Evolutionary conservation across 805 yeast species (phyloP), one percentile per base, ranked within the genome.

Genomic region (Zygosaccharomyces rouxii): DNA sequence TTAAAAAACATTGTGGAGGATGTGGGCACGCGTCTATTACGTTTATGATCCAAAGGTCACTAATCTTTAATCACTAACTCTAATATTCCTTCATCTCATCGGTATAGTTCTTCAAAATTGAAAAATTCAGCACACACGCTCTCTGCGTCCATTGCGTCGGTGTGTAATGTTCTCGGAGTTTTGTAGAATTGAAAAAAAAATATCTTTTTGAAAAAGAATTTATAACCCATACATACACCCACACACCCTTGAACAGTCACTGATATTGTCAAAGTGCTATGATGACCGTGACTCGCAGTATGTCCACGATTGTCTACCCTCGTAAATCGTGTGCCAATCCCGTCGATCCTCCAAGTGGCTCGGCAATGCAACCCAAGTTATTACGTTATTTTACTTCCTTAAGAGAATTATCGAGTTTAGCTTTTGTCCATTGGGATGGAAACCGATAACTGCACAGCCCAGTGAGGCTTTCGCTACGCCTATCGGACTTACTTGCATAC

Each of bases 1-100:
- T 46, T 42, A 14, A 47, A 25, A 50, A 52, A 52, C 42, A 46
- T 45, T 21, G 37, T 16, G 21, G 44, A 29, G 33, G 44, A 25
- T 25, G 28, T 25, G 28, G 23, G 28, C 28, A 7, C 28, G 28
- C 28, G 37, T 29, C 28, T 30, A 25, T 19, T 41, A 18, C 35
- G 26, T 28, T 19, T 28, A n/a, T 10, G 28, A 13, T 19, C 7
- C 9, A 7, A 22, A 28, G n/a, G 14, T 3, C 9, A 21, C 26
- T 26, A n/a, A n/a, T n/a, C 5, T 2, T 30, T 11, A n/a, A 7
- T 16, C n/a, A 29, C 14, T 7, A 9, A 30, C 13, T 13, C 14
- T n/a, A 13, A 6, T 30, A 30, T 16, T 30, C 5, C 16, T 16
- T 30, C 18, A 30, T 3, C 35, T 33, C 37, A 33, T 33, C 37